These are phyloP conservation scores for Solanum lignicaule DNA, from an alignment of 257 asterid species.

Conservation along the genomic window DNA sequence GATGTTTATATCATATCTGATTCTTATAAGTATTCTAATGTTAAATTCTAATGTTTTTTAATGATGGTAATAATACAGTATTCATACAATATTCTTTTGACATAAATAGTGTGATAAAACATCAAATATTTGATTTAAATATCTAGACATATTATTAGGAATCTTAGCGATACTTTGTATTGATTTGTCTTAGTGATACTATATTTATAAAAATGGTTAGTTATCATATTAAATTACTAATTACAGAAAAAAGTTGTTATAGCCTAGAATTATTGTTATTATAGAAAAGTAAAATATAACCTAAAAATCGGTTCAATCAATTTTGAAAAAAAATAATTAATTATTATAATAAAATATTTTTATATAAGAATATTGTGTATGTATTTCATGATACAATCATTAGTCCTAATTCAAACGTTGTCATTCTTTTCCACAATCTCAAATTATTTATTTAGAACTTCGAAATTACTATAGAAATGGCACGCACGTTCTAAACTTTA, in stretches of 20 bases:
- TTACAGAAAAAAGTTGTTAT: not conserved
- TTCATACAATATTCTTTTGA: not conserved
- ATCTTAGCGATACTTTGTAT: not conserved
- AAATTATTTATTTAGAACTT: too few relatives aligned
- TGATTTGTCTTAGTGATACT: not conserved
- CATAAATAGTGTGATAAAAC: not conserved
- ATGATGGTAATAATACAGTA: not conserved
- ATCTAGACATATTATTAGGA: not conserved
- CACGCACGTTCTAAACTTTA: not conserved
- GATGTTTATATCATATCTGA: not conserved
- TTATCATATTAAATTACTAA: not conserved
- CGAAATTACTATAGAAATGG: not conserved
- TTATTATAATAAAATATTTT: not conserved
- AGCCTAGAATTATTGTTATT: not conserved
- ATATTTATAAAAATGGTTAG: not conserved
- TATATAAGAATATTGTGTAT: not conserved
- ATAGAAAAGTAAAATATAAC: not conserved
- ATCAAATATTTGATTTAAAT: not conserved
- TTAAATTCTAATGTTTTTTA: not conserved
- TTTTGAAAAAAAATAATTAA: not conserved
- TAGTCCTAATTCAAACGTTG: not conserved
- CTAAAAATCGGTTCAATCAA: not conserved
- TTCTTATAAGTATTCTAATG: not conserved
- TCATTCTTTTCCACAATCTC: not conserved
- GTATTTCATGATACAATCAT: not conserved